Evolutionary conservation across 352 stramenopile genomes (phyloP), one percentile per base, ranked within the genome.

Genomic region (Phytopythium helicoides): DNA sequence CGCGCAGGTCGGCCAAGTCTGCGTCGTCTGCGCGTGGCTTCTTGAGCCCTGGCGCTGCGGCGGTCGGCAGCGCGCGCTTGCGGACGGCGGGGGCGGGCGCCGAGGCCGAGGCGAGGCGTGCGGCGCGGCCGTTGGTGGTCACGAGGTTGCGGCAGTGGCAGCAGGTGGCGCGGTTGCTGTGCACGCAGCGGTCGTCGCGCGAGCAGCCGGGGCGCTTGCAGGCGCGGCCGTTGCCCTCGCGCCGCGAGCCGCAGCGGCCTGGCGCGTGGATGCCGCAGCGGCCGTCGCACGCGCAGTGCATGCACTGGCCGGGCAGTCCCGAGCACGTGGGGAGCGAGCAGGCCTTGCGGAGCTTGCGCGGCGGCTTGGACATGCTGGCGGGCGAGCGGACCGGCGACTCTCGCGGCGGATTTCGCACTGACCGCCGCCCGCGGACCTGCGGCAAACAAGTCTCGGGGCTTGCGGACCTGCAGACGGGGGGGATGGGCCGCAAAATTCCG

Each of bases 271-370:
- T 68, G 19, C 80, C 80, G 52, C 80, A 91, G 19, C 71, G 71
- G 31, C 81, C 81, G 57, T 91, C 81, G 48, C 81, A 91, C n/a
- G 81, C 84, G 67, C 81, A 90, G 62, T 90, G 80, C 80, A 90
- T 90, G 64, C 80, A 90, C 47, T 81, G 76, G 42, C 77, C 76
- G 0, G 68, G 75, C 25, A 62, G 60, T 39, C 68, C 72, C 26
- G 61, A 64, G 62, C 80, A 90, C 33, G 70, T 76, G n/a, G 80
- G 65, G 21, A 90, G 51, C 44, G 75, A 87, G 62, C 80, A 90
- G 14, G 71, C 74, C 54, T 90, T 88, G 56, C 80, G 76, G 41
- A 87, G 64, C 58, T 89, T 89, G 28, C 78, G 72, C 6, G 47
- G 26, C 14, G 44, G 1, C 9, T 14, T n/a, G 7, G 28, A 14